Evolutionary conservation across 495 filamentous ascomycete genomes (phyloP).

Genomic region (Penicillium fimorum): DNA sequence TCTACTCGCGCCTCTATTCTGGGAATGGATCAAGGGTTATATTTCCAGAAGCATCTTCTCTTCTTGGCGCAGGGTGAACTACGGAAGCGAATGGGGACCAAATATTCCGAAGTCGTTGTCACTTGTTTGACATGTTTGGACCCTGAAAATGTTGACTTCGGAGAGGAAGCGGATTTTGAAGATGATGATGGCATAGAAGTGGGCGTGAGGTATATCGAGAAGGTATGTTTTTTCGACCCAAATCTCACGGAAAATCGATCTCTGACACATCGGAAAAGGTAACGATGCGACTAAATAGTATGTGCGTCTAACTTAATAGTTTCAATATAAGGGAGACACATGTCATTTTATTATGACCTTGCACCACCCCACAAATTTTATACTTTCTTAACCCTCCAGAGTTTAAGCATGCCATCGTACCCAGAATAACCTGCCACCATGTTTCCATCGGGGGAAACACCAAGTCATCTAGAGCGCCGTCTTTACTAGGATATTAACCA

Average conservation of each 20-base stretch:
- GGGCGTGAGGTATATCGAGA: conserved; percentile 51
- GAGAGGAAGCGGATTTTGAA: conserved; percentile 41
- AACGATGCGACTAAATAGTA: neutral
- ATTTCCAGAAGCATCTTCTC: conserved; percentile 35
- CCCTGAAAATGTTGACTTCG: conserved; percentile 44
- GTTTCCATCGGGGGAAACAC: no score
- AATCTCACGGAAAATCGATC: neutral
- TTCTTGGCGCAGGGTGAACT: conserved; percentile 35
- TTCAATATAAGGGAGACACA: no score
- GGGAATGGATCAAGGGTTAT: conserved; percentile 16
- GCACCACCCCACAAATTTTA: no score
- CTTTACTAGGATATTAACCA: no score
- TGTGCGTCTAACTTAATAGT: neutral
- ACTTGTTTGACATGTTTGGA: conserved; percentile 58
- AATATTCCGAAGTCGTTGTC: conserved; percentile 48
- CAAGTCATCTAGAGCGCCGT: no score
- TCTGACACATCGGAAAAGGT: neutral
- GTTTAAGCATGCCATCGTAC: no score
- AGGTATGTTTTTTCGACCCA: conserved; percentile 20
- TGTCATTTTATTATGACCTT: no score
- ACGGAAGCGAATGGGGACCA: conserved; percentile 46
- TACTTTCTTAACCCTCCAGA: no score
- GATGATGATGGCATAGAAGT: conserved; percentile 52
- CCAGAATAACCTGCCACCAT: no score
- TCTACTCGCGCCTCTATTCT: neutral